A percentile compares a stretch with the other conserved stretches of the same genome.
These are phyloP conservation scores for Stropharia rugosoannulata DNA, from an alignment of 768 basidiomycete genomes.

Conservation along the genomic window DNA sequence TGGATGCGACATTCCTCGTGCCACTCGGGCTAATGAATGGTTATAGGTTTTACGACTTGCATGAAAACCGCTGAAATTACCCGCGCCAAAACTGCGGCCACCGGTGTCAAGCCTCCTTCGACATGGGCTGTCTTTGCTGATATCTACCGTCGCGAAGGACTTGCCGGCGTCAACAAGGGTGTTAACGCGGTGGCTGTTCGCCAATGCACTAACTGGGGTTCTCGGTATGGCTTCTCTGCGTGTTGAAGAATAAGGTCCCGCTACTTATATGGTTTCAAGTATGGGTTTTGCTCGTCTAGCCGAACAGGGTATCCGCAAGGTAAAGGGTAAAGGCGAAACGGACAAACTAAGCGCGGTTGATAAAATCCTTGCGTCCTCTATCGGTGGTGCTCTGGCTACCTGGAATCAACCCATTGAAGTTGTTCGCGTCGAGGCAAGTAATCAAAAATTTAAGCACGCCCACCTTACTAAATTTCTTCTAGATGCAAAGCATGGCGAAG, in stretches of 20 bases:
- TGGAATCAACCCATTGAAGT: conserved; percentile 99
- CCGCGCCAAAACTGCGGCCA: conserved; percentile 85
- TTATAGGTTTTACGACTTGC: conserved; percentile 92
- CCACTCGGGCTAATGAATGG: conserved; percentile 4
- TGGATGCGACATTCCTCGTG: not conserved
- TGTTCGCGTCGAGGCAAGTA: conserved; percentile 84
- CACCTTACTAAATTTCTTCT: conserved; percentile 6
- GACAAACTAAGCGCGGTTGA: conserved; percentile 77
- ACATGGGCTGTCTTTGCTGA: conserved; percentile 95
- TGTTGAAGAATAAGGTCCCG: not conserved
- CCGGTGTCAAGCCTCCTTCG: conserved; percentile 83
- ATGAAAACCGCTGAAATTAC: conserved; percentile 99
- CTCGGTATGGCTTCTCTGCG: conserved; percentile 52
- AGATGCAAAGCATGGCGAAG: conserved; percentile 99
- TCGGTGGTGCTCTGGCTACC: conserved; percentile 94
- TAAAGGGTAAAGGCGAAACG: conserved; percentile 75
- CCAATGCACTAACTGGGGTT: conserved; percentile 93
- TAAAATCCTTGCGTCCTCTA: conserved; percentile 84
- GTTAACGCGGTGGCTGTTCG: conserved; percentile 93
- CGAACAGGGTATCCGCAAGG: conserved; percentile 73
- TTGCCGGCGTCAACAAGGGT: conserved; percentile 98
- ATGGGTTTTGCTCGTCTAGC: conserved; percentile 97
- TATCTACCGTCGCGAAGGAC: conserved; percentile 91
- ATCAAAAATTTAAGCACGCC: not conserved
- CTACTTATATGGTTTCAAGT: conserved; percentile 35